Conservation (phyloP, 805 yeast genomes). For the Metschnikowia colocasiae region DNA sequence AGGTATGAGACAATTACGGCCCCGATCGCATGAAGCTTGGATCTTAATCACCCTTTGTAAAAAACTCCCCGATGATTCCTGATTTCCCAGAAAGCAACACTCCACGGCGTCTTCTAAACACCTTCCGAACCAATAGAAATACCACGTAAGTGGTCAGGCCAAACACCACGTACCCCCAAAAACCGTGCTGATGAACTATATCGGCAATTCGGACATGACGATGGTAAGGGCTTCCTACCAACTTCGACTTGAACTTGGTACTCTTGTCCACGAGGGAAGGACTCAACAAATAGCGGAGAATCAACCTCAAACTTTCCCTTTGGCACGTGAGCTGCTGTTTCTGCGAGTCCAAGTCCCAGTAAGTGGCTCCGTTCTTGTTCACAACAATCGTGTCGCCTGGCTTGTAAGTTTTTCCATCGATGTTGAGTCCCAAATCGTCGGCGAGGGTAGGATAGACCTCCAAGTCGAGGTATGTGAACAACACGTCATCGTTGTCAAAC, state of each 20-base stretch:
- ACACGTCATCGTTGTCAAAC: constrained; percentile 39
- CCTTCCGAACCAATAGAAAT: not conserved
- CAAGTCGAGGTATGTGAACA: constrained; percentile 52
- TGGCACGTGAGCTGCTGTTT: constrained; percentile 38
- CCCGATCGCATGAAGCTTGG: no score
- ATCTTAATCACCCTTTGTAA: constrained; percentile 11
- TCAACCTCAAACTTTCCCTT: constrained; percentile 31
- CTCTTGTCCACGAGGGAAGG: constrained; percentile 21
- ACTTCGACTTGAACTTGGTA: constrained; percentile 20
- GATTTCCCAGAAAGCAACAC: constrained; percentile 1
- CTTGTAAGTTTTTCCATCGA: constrained; percentile 28
- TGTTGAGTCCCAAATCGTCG: constrained; percentile 34
- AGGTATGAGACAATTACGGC: no score
- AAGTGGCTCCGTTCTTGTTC: constrained; percentile 38
- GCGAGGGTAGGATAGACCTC: constrained; percentile 31
- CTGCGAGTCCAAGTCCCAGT: constrained; percentile 29
- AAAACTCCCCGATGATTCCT: constrained; percentile 14
- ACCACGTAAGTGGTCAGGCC: constrained; percentile 5
- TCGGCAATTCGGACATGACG: constrained; percentile 40
- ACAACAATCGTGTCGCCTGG: constrained; percentile 59
- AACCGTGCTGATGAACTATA: constrained; percentile 40
- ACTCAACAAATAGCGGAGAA: constrained; percentile 39
- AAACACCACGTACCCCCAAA: constrained; percentile 37
- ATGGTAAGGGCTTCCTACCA: constrained; percentile 45
- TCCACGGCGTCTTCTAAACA: constrained; percentile 3